These are phyloP conservation scores for Glycine tomentella DNA, from an alignment of 306 rosid genomes.

Conservation along the genomic window DNA sequence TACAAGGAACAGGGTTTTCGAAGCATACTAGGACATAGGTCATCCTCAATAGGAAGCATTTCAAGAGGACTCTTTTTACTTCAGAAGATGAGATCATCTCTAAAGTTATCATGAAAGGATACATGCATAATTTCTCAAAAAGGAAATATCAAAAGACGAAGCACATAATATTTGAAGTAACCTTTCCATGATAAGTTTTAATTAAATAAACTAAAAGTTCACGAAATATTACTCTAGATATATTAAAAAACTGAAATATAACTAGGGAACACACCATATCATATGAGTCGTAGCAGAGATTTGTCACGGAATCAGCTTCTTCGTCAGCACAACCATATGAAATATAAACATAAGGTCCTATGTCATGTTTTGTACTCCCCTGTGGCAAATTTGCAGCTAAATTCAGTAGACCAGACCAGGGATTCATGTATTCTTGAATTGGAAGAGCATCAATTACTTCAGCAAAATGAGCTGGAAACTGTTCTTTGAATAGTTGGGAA, in stretches of 20 bases:
- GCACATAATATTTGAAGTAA: conserved; percentile 15
- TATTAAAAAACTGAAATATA: conserved; percentile 26
- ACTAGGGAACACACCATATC: conserved; percentile 74
- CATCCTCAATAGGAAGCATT: conserved; percentile 21
- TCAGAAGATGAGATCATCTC: conserved; percentile 30
- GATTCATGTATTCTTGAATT: conserved; percentile 94
- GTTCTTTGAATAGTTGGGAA: conserved; percentile 85
- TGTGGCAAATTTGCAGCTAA: conserved; percentile 80
- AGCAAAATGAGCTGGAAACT: conserved; percentile 89
- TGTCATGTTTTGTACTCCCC: conserved; percentile 71
- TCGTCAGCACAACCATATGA: conserved; percentile 79
- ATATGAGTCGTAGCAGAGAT: conserved; percentile 72
- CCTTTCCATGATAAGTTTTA: conserved; percentile 15
- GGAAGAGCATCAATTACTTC: conserved; percentile 81
- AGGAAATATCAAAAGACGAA: conserved; percentile 9
- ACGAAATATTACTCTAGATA: conserved; percentile 15
- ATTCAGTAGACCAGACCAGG: conserved; percentile 82
- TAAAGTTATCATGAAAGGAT: conserved; percentile 32
- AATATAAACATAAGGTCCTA: conserved; percentile 83
- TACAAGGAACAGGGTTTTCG: conserved; percentile 23
- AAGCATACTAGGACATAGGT: conserved; percentile 8
- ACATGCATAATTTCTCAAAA: conserved; percentile 26
- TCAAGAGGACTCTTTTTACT: conserved; percentile 33
- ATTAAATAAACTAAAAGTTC: conserved; percentile 6
- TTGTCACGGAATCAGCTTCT: conserved; percentile 69